Percentiles rank a stretch among this genome's conserved stretches.
Conservation (phyloP, 2,329 filamentous ascomycete genomes). For the Chrysoporthe puriensis region DNA sequence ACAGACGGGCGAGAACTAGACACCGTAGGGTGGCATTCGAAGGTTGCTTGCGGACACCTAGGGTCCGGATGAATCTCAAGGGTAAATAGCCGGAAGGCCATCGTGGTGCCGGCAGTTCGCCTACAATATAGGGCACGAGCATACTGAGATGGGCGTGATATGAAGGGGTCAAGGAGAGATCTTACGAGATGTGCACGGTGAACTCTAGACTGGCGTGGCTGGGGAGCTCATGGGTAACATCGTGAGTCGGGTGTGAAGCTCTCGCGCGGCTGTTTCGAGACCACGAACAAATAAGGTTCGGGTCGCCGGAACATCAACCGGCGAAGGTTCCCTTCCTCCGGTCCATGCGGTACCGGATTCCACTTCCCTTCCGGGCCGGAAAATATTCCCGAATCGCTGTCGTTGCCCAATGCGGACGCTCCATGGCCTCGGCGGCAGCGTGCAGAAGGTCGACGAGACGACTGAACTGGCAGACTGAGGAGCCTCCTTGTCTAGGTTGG, state of each 20-base stretch:
- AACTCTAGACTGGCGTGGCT: neutral
- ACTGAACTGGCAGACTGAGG: too few relatives aligned
- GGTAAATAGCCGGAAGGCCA: slow-evolving; percentile 3
- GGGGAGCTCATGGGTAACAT: neutral
- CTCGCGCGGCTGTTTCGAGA: neutral
- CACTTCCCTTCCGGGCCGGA: neutral
- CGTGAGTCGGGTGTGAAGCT: neutral
- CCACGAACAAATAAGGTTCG: neutral
- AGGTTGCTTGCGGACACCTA: slow-evolving; percentile 20
- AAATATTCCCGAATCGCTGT: neutral
- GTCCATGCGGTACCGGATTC: neutral
- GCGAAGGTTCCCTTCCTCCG: neutral
- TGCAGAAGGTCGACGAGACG: too few relatives aligned
- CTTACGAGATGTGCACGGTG: neutral
- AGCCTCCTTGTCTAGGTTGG: too few relatives aligned
- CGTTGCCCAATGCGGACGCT: neutral
- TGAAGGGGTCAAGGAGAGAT: slow-evolving; percentile 34
- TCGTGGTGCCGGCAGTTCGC: neutral
- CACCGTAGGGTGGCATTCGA: neutral
- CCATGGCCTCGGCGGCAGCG: too few relatives aligned
- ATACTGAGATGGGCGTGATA: neutral
- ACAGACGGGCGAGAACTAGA: neutral
- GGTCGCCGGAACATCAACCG: neutral
- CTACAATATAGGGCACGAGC: too few relatives aligned
- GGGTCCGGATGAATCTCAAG: slow-evolving; percentile 26